Evolutionary conservation across 176 grass and related monocot genomes (phyloP), one percentile per base, ranked within the genome.

Genomic region (Triticum urartu): DNA sequence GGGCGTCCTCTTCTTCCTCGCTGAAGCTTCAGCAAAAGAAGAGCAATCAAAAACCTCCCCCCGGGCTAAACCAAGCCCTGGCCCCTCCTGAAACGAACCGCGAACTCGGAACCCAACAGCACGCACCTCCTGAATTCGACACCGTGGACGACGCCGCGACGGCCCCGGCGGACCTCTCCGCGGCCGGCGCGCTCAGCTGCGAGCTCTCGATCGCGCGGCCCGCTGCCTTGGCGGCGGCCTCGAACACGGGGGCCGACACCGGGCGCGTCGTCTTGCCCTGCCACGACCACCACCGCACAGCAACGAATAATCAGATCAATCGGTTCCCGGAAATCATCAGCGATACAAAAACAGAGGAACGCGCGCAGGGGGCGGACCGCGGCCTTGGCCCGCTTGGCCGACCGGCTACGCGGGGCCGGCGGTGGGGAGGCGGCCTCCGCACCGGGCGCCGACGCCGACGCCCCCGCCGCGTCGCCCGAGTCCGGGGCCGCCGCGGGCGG

Each of bases 311-410:
- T 84, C 79, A 87, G 87, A 86, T 68, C 52, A 73, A 94, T 61
- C 79, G 70, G 12, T 45, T 54, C 47, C 21, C 3, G 2, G 24
- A 60, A 83, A 85, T 32, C 48, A 58, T 58, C 24, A 0, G 9
- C 21, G 11, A 9, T 43, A 20, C 11, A 71, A 3, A 56, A 56
- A 0, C 30, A 7, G 7, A 17, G 4, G 18, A 20, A 45, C 47
- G 3, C 76, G 54, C 39, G 79, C 63, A 75, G 25, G 75, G 48
- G 42, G 47, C 36, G n/a, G 24, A 71, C 39, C 58, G 48, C 18
- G 21, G 90, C 90, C 92, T 94, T 94, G 15, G 90, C 67, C 58
- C 94, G 90, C 79, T 97, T 94, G 5, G 83, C 77, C 33, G 82
- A 81, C 12, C 94, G 89, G 64, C 59, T 56, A 4, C 87, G 40